Evolutionary conservation across 2,329 filamentous ascomycete genomes (phyloP), one percentile per base, ranked within the genome.

Genomic region (Colletotrichum euphorbiae): DNA sequence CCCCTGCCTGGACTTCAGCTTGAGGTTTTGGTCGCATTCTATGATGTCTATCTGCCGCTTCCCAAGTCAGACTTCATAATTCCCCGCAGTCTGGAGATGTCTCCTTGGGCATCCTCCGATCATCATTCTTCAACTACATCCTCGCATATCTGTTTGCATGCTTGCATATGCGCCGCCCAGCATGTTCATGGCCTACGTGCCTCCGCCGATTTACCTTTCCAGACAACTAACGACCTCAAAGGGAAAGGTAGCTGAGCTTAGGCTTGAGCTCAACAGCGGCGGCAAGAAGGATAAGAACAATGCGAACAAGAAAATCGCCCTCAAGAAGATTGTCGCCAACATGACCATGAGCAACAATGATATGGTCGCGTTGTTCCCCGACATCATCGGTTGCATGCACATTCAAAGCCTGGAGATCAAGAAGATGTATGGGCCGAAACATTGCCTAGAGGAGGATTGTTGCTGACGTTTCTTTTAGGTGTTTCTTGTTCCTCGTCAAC

Each of bases 271-370:
- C 78, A 94, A 94, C 81, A 93, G 91, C 80, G 94, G 94, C 78
- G 91, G 93, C 73, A 98, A 97, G 85, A 99, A 98, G 84, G 96
- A 99, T 84, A 98, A 98, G 87, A 97, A 97, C 82, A 91, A 93
- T 81, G 88, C 91, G 50, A 89, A 90, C 72, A 99, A 98, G 86
- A 98, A 98, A 88, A 97, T 98, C 77, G 94, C 96, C 11, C 87
- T 99, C 71, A 99, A 99, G 87, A 98, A 98, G 87, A 98, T 99
- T 74, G 96, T 99, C 74, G 96, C 96, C 78, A 99, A 99, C 79
- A 99, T 99, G 96, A 99, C 96, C 72, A 99, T 99, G 96, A 98
- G 95, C 88, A 99, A 99, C 83, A 99, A 98, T 77, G 96, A 99
- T 80, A 99, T 99, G 96, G 92, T 98, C 62, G 94, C 93, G 43